Evolutionary conservation across 768 basidiomycete genomes (phyloP).

Genomic region (Grammothele lineata): DNA sequence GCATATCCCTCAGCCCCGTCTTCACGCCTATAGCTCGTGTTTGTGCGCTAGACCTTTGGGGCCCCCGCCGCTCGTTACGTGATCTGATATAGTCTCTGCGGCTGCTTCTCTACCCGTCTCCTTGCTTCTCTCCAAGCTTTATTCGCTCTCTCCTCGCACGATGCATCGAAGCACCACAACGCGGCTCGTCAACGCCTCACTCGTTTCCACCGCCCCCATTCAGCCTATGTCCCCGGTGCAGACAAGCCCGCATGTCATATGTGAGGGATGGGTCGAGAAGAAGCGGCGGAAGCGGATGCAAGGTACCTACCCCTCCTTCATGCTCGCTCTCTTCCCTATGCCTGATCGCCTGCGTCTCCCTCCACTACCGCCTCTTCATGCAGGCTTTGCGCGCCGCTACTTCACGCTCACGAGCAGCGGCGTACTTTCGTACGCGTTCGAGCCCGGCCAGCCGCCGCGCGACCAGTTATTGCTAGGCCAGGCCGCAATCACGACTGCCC

Average conservation of each 20-base stretch:
- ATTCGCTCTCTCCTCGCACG: background rate
- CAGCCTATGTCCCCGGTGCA: conserved; percentile 8
- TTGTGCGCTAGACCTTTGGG: conserved; percentile 7
- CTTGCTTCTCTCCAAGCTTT: background rate
- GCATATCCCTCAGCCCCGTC: background rate
- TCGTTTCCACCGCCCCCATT: conserved; percentile 7
- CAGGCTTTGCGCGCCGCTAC: conserved; percentile 84
- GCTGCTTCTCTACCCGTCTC: background rate
- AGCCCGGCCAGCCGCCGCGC: conserved; percentile 65
- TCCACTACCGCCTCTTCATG: background rate
- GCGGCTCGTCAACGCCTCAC: conserved; percentile 13
- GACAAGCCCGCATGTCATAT: conserved; percentile 31
- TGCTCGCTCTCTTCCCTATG: background rate
- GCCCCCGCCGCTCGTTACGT: conserved; percentile 5
- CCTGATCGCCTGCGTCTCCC: background rate
- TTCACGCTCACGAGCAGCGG: conserved; percentile 69
- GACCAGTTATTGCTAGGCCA: conserved; percentile 60
- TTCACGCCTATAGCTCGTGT: no score
- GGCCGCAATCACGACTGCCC: conserved; percentile 74
- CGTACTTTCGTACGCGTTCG: conserved; percentile 69
- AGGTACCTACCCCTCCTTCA: conserved; percentile 39
- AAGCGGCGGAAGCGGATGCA: conserved; percentile 88
- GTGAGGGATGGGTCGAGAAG: conserved; percentile 80
- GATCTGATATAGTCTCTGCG: no score
- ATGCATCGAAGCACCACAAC: conserved; percentile 3